Evolutionary conservation across 116 monocot genomes (phyloP).

Genomic region (Thalassia testudinum): DNA sequence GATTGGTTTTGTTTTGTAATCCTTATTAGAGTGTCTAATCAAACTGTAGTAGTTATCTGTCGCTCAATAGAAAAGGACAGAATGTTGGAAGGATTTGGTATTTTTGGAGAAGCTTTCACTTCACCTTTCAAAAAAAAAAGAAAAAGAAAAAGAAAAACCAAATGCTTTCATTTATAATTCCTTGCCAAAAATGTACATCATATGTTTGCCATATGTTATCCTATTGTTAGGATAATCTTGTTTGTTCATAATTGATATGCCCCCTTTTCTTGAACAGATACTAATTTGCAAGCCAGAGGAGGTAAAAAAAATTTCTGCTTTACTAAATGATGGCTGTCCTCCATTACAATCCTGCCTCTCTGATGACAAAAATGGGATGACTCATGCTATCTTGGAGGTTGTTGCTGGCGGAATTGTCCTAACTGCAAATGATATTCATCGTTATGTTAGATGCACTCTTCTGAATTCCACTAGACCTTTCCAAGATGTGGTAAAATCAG

Average conservation of each 20-base stretch:
- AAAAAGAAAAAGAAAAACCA: too few species aligned
- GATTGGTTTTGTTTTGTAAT: neutral
- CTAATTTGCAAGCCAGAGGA: slow-evolving; percentile 83
- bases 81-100: too few species aligned
- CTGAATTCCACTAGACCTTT: slow-evolving; percentile 95
- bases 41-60: too few species aligned
- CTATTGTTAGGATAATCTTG: too few species aligned
- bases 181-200: too few species aligned
- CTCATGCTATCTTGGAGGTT: slow-evolving; percentile 97
- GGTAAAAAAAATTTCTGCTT: slow-evolving; percentile 39
- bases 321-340: slow-evolving; percentile 79
- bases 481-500: slow-evolving; percentile 93
- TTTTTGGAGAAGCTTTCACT: too few species aligned
- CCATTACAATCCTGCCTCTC: slow-evolving; percentile 95
- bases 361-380: slow-evolving; percentile 99
- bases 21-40: too few species aligned
- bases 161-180: too few species aligned
- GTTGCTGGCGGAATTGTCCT: slow-evolving; percentile 98
- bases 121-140: too few species aligned
- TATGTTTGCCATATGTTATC: too few species aligned
- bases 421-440: slow-evolving; percentile 88
- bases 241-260: too few species aligned
- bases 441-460: slow-evolving; percentile 96
- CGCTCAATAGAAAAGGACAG: too few species aligned
- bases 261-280: slow-evolving; percentile 51